These are phyloP conservation scores for Glycine tomentella DNA, from an alignment of 306 rosid genomes.

Conservation along the genomic window DNA sequence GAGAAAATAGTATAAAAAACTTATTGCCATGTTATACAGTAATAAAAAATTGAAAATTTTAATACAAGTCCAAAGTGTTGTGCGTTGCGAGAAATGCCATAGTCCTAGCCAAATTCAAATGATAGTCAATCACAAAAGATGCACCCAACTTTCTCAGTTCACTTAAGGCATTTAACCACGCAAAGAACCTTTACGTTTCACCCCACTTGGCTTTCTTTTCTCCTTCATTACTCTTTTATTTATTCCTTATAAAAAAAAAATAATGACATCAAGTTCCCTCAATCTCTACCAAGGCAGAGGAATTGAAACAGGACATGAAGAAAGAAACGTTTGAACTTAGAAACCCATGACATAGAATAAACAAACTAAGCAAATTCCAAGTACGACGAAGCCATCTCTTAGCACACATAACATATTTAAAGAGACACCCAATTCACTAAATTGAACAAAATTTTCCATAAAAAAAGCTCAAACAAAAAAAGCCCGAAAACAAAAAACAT, in stretches of 20 bases:
- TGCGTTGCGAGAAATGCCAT: neutral
- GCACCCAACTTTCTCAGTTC: slow-evolving; percentile 17
- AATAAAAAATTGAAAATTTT: too few species aligned
- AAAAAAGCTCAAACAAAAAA: neutral
- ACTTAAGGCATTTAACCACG: slow-evolving; percentile 21
- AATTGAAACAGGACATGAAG: neutral
- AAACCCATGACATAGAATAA: neutral
- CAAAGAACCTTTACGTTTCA: slow-evolving; percentile 23
- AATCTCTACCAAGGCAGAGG: neutral
- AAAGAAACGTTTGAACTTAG: neutral
- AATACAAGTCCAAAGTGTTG: too few species aligned
- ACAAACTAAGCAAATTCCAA: too few species aligned
- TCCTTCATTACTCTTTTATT: neutral
- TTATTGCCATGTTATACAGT: neutral
- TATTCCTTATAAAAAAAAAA: neutral
- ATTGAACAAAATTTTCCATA: neutral
- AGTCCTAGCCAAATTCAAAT: slow-evolving; percentile 22
- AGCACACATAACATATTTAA: neutral
- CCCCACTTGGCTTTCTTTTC: slow-evolving; percentile 11
- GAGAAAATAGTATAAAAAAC: slow-evolving; percentile 19
- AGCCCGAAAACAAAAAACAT: too few species aligned
- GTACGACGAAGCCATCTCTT: neutral
- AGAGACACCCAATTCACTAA: slow-evolving; percentile 8
- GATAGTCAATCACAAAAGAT: too few species aligned
- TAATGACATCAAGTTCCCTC: slow-evolving; percentile 13